Evolutionary conservation across 768 basidiomycete species (phyloP).

Genomic region (Leccinum sublutescens): DNA sequence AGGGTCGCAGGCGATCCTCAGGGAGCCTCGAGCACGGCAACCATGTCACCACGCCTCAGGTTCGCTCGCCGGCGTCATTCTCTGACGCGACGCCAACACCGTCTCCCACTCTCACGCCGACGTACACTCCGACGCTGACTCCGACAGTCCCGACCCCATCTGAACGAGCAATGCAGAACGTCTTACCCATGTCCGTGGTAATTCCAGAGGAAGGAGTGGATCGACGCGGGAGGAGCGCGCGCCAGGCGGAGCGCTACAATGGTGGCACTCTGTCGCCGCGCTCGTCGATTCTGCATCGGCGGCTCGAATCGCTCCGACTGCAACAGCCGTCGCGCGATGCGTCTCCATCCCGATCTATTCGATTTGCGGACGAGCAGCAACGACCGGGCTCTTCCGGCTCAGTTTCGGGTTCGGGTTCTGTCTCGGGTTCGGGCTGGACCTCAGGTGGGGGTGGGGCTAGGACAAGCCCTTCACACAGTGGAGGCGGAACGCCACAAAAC

Average conservation of each 20-base stretch:
- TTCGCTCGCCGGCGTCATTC: background rate
- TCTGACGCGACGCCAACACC: background rate
- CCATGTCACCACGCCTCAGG: background rate
- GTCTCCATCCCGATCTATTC: conserved; percentile 48
- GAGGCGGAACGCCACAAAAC: conserved; percentile 17
- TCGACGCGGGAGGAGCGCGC: conserved; percentile 24
- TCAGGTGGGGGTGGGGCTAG: background rate
- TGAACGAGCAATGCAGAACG: conserved; percentile 7
- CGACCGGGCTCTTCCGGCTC: conserved; percentile 9
- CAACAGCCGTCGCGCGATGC: conserved; percentile 35
- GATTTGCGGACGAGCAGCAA: conserved; percentile 41
- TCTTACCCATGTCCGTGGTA: background rate
- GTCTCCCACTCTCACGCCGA: background rate
- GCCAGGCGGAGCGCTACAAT: conserved; percentile 12
- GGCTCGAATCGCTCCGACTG: conserved; percentile 29
- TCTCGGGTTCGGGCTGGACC: background rate
- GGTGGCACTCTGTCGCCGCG: conserved; percentile 14
- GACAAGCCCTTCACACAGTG: conserved; percentile 16
- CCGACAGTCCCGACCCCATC: background rate
- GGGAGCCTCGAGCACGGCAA: background rate
- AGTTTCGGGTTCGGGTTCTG: background rate
- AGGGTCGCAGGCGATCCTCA: conserved; percentile 13
- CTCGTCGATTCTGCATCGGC: conserved; percentile 27
- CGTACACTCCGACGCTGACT: background rate
- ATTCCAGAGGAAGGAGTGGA: background rate